phyloP scores from a whole-genome alignment of 2,329 filamentous ascomycete genomes.

The Tympanopsis confertula region DNA sequence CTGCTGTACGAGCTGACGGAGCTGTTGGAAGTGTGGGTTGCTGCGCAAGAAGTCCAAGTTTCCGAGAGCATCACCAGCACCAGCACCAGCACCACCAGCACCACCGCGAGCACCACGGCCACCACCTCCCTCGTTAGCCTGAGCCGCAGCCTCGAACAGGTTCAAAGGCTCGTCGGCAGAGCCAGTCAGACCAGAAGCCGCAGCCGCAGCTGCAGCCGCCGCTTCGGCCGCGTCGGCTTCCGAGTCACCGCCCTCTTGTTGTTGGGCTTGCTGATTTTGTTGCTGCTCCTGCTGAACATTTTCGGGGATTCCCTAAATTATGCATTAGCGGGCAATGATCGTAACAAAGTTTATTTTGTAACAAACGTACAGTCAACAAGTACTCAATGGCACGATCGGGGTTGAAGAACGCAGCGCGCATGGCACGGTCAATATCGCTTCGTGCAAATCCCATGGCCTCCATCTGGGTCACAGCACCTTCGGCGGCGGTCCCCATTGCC shows the following conservation, averaged over 20 bases:
- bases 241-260: conserved; percentile 7
- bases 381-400: conserved; percentile 96
- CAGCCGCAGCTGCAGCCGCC: conserved; percentile 27
- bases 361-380: conserved; percentile 61
- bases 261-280: conserved; percentile 18
- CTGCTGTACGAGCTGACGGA: conserved; percentile 92
- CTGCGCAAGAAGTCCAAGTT: conserved; percentile 89
- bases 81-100: conserved; percentile 29
- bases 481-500: conserved; percentile 72
- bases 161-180: conserved; percentile 60
- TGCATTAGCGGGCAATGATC: not conserved
- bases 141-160: conserved; percentile 84
- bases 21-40: conserved; percentile 95
- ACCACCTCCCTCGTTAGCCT: conserved; percentile 43
- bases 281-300: conserved; percentile 64
- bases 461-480: conserved; percentile 80
- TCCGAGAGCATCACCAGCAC: conserved; percentile 42
- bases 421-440: conserved; percentile 78
- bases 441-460: conserved; percentile 93
- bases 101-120: conserved; percentile 30
- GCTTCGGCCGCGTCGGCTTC: conserved; percentile 28
- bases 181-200: conserved; percentile 22
- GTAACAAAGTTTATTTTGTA: not conserved
- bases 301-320: conserved; percentile 73
- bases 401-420: conserved; percentile 95